Evolutionary conservation across 2,329 filamentous ascomycete genomes (phyloP), one percentile per base, ranked within the genome.

Genomic region (Rachicladosporium sp.): DNA sequence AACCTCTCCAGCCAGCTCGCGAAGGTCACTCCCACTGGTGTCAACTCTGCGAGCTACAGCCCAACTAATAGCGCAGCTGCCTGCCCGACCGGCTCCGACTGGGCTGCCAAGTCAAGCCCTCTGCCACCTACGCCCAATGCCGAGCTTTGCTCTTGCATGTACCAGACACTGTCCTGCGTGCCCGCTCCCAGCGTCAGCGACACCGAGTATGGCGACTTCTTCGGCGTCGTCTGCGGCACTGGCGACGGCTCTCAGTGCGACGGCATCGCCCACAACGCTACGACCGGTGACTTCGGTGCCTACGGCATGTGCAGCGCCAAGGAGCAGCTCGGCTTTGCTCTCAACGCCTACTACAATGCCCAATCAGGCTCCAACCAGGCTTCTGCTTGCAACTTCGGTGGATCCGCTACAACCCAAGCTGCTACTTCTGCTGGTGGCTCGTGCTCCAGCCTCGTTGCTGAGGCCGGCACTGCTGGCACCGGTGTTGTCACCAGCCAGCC

Each of bases 121-220:
- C 83, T 98, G 29, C 91, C 91, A 21, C 89, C 88, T 7, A 75
- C 74, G 8, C 87, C 88, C 47, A 85, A 96, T 66, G 57, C 74
- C 34, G 56, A 76, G 33, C 78, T 93, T 35, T 98, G 91, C 73
- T 62, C 70, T 42, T 98, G 91, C 75, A 94, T 94, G 84, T 73
- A 75, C 60, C 68, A 74, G 47, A 77, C 76, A 33, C 67, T 93
- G 42, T 66, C 68, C 43, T 98, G 91, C 66, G 71, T 73, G 21
- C 76, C 86, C 44, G 59, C 66, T 36, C 68, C 78, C 39, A 10
- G 12, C 13, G 7, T 42, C 5, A 12, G 11, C 11, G 13, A 11
- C 31, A 33, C 11, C 6, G 65, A 76, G 41, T 81, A 76, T 53
- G 74, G 73, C 36, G 65, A 71, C 10, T 73, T 91, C 50, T 96